Evolutionary conservation across 257 asterid genomes (phyloP).

Genomic region (Henckelia pumila): DNA sequence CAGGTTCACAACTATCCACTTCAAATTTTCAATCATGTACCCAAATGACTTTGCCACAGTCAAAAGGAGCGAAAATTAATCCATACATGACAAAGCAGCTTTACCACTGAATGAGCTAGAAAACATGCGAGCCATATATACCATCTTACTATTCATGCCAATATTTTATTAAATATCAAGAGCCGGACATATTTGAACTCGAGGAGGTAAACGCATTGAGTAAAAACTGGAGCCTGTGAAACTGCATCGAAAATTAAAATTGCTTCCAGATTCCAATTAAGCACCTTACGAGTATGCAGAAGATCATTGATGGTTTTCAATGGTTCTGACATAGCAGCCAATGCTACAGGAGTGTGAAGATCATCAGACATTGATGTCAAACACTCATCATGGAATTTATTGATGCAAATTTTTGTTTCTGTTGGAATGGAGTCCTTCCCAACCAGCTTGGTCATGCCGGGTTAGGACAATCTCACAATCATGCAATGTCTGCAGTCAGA

Average conservation of each 20-base stretch:
- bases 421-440: slow-evolving; percentile 62
- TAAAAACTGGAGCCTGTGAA: neutral
- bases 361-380: slow-evolving; percentile 79
- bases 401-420: slow-evolving; percentile 52
- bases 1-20: slow-evolving; percentile 8
- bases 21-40: slow-evolving; percentile 4
- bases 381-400: slow-evolving; percentile 65
- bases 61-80: neutral
- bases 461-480: slow-evolving; percentile 55
- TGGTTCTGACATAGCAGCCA: slow-evolving; percentile 94
- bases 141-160: slow-evolving; percentile 15
- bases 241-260: neutral
- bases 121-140: neutral
- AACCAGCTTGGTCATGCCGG: slow-evolving; percentile 38
- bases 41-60: slow-evolving; percentile 16
- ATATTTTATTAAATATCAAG: slow-evolving; percentile 7
- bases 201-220: neutral
- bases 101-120: neutral
- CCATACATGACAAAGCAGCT: neutral
- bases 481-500: slow-evolving; percentile 59
- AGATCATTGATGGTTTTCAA: slow-evolving; percentile 84
- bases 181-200: neutral
- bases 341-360: slow-evolving; percentile 78
- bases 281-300: slow-evolving; percentile 84
- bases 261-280: slow-evolving; percentile 14